phyloP scores from a whole-genome alignment of 345 rosid genomes.

The Brassica nigra region DNA sequence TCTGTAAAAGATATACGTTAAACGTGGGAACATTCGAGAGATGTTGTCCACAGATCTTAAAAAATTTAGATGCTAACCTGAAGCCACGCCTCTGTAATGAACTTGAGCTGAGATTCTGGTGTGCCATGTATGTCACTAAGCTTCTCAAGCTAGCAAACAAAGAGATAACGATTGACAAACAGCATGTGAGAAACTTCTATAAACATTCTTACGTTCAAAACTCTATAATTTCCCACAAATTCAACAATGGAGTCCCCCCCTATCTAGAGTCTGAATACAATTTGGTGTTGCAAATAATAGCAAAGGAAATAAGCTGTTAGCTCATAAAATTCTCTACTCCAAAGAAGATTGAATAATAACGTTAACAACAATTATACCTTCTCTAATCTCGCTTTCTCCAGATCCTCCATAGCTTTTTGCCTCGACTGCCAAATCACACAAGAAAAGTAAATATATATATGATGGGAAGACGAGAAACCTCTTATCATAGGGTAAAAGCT shows the following conservation, averaged over 20 bases:
- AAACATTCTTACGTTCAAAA: constrained; percentile 11
- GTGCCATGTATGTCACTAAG: constrained; percentile 68
- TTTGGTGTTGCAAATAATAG: constrained; percentile 6
- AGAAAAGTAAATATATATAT: background rate
- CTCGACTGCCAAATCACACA: constrained; percentile 37
- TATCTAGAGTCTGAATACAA: background rate
- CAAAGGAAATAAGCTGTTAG: constrained; percentile 2
- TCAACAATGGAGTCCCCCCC: constrained; percentile 6
- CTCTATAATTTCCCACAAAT: background rate
- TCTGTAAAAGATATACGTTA: constrained; percentile 43
- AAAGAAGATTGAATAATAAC: background rate
- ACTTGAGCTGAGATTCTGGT: constrained; percentile 81
- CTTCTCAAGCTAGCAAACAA: constrained; percentile 56
- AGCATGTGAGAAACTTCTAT: constrained; percentile 20
- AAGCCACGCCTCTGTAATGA: constrained; percentile 85
- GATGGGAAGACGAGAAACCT: constrained; percentile 13
- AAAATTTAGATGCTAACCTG: constrained; percentile 45
- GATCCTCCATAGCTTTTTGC: constrained; percentile 36
- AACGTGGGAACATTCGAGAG: background rate
- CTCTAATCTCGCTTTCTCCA: constrained; percentile 25
- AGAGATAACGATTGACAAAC: constrained; percentile 18
- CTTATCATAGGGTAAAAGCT: background rate
- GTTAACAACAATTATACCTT: constrained; percentile 22
- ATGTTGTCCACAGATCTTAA: background rate
- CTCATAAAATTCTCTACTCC: constrained; percentile 3